Evolutionary conservation across 2,329 filamentous ascomycete genomes (phyloP), one percentile per base, ranked within the genome.

Genomic region (Claviceps arundinis): DNA sequence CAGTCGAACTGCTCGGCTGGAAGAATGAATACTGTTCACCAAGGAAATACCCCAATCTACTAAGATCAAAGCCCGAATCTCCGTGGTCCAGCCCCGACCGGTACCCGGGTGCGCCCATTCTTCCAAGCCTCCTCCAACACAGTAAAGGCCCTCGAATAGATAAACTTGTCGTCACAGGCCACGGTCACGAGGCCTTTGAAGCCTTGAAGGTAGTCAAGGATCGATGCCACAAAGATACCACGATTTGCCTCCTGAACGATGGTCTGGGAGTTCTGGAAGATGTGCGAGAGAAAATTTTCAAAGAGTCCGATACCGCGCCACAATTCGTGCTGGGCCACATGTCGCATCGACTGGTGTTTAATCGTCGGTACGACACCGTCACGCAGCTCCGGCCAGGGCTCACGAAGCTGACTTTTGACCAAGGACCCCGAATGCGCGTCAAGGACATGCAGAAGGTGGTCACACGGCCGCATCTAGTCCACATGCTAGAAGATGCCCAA

Each of bases 241-340:
- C 87, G 0, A 76, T 95, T 7, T 81, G 86, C 54, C 77, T 95
- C 52, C 66, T 94, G 52, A 85, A 89, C 52, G 87, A 91, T 56
- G 89, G 90, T 1, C 79, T 97, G 66, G 91, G 93, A 0, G 72
- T 89, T 1, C 73, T 89, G n/a, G 89, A 97, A 48, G 77, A 82
- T 48, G 75, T 96, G 42, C 89, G 88, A 59, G 68, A 75, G 37
- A 66, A 76, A 11, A 65, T 94, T 30, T 96, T 95, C 58, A 75
- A 79, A 0, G 77, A 90, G 55, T 73, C 78, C 0, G 64, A 68
- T 1, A 72, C 70, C 0, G 77, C 86, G 26, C 93, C 93, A 2
- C 80, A 79, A 52, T 95, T 94, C 59, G 74, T 96, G 54, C 64
- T 89, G 30, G 88, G 87, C 8, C 74, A 81, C 53, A 72, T 76